Evolutionary conservation across 1,284 basidiomycete species (phyloP), one percentile per base, ranked within the genome.

Genomic region (Malassezia restricta): DNA sequence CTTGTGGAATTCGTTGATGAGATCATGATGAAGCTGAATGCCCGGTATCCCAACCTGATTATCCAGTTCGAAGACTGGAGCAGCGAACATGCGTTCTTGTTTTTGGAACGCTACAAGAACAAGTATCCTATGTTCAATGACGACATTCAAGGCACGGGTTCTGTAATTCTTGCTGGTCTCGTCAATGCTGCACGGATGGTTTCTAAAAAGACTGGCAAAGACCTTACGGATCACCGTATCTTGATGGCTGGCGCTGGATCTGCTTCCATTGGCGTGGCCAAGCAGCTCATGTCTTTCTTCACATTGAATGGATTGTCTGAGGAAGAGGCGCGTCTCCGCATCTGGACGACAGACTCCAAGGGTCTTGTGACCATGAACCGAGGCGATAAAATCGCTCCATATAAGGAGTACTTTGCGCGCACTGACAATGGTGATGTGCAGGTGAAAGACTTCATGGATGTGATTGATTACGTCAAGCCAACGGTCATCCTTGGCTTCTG

Each of bases 401-500:
- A 71, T 61, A 71, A 70, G 54, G 45, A 62, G 24, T 66, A 61
- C 57, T 72, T 71, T 50, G 59, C 66, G 1, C 64, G 70, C 15
- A 49, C 61, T 31, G 70, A 72, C 57, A 71, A 72, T 52, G 47
- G 52, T 6, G 68, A 65, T 39, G 44, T 59, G 28, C 66, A 71
- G 53, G 62, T 54, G 59, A 66, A 68, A 49, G 54, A 61, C 3
- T 79, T 94, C 29, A 76, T 83, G 43, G 85, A 90, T 46, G 84
- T 92, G 63, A 79, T 95, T 66, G 79, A 83, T 51, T 83, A 85
- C 71, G 86, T 94, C 58, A 81, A 86, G 74, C 91, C 91, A 8
- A 95, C 91, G 15, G 88, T 86, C 11, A 79, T 96, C 30, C 79
- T 95, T 57, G 90, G 91, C 49, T 82, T 95, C 31, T 90, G 86